phyloP scores from a whole-genome alignment of 2,329 filamentous ascomycete genomes.

The Orbilia quercus region DNA sequence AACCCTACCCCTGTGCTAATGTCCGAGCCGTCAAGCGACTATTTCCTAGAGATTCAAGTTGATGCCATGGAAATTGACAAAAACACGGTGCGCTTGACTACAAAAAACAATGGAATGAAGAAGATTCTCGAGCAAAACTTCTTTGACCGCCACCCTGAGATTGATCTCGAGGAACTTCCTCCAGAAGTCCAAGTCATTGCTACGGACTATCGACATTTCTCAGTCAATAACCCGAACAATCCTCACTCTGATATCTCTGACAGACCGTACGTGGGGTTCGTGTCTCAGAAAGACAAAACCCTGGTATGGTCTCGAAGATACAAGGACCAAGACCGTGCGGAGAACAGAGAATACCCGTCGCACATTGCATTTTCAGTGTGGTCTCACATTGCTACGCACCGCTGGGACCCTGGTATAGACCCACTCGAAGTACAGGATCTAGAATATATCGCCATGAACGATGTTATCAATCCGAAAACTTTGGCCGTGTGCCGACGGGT shows the following conservation, averaged over 20 bases:
- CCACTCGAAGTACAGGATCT: conserved; percentile 29
- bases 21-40: conserved; percentile 26
- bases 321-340: conserved; percentile 39
- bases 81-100: conserved; percentile 22
- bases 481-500: conserved; percentile 25
- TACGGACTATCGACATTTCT: conserved; percentile 32
- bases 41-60: conserved; percentile 24
- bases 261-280: conserved; percentile 23
- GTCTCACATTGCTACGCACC: conserved; percentile 25
- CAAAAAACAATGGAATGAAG: conserved; percentile 28
- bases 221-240: conserved; percentile 25
- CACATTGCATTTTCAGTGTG: conserved; percentile 34
- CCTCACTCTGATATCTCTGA: conserved; percentile 28
- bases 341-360: conserved; percentile 29
- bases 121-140: conserved; percentile 33
- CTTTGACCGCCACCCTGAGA: conserved; percentile 24
- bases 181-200: conserved; percentile 25
- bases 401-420: conserved; percentile 12
- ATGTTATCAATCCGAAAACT: conserved; percentile 34
- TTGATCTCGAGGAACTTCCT: conserved; percentile 4
- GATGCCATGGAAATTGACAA: conserved; percentile 8
- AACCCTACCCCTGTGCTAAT: conserved; percentile 15
- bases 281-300: conserved; percentile 25
- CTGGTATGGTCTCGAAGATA: conserved; percentile 25
- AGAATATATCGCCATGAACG: conserved; percentile 40